Base-by-base conservation (phyloP, 2,329 filamentous ascomycete species). In the Rhinocladiella similis region DNA sequence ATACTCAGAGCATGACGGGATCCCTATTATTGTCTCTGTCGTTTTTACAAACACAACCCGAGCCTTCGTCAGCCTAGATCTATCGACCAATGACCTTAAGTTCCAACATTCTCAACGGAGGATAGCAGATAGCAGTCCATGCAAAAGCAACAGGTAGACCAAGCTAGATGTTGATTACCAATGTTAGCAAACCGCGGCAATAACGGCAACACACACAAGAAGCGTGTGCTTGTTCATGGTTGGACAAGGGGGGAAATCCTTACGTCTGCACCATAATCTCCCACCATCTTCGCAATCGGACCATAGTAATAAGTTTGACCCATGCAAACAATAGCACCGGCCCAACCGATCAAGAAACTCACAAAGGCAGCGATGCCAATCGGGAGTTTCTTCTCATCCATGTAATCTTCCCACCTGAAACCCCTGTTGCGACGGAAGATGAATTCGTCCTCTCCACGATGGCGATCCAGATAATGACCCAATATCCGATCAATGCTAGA, bases 401-500 rank as follows among this genome's bases (percentile, higher is more conserved):
- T 77, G 84, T 85, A 89, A 2, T 74, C 73, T 13, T 72, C 72
- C 84, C 85, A 88, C 59, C 84, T 79, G 69, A 82, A 88, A 3
- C 76, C 47, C 69, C 73, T 2, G 75, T 72, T 1, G 41, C 83
- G 77, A 68, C 89, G 89, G 50, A 89, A 74, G 18, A 85, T 43
- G 41, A 43, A 68, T 47, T 86, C 80, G 66, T 90, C 87, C 56
- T 76, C 73, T 75, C 68, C 1, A 82, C 74, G 45, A 89, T 86
- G 1, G 80, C 78, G 20, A 87, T 77, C 83, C 84, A 87, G 46
- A 88, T 82, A n/a, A 79, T 79, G 13, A 86, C 78, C 85, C 84
- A 89, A 70, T 89, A 89, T 1, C 86, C 86, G 81, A 89, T 88
- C 25, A 89, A 72, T 0, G 84, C 83, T 5, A 89, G 75, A 68